Evolutionary conservation across 192 early-diverging fungal genomes (phyloP).

Genomic region (Backusella morwellensis): DNA sequence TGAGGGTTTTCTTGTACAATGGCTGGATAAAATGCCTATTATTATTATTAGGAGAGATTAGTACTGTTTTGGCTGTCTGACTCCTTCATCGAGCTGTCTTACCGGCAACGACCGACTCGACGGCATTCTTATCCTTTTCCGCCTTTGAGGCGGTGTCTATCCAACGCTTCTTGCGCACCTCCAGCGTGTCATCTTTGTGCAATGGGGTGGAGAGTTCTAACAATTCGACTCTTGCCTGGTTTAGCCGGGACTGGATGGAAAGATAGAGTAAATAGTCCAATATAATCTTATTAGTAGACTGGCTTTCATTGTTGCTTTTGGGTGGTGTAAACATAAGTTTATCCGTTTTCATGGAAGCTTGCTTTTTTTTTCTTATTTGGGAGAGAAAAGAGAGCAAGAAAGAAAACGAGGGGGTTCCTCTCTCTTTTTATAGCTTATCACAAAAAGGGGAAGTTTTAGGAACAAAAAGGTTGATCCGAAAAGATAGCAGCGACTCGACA

Average conservation of each 20-base stretch:
- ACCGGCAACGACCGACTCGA: conserved; percentile 56
- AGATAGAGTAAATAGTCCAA: conserved; percentile 52
- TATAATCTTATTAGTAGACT: conserved; percentile 53
- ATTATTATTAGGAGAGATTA: background rate
- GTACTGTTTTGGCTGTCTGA: no score
- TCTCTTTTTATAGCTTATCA: no score
- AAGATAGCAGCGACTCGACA: background rate
- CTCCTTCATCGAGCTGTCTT: background rate
- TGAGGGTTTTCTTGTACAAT: conserved; percentile 24
- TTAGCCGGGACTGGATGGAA: conserved; percentile 51
- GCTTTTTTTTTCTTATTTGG: background rate
- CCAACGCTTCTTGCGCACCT: conserved; percentile 38
- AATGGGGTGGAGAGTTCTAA: conserved; percentile 34
- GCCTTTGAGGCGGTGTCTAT: conserved; percentile 38
- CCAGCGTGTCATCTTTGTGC: conserved; percentile 35
- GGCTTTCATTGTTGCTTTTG: conserved; percentile 11
- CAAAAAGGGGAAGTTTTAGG: background rate
- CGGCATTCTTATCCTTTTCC: conserved; percentile 48
- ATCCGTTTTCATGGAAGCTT: background rate
- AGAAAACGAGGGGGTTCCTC: background rate
- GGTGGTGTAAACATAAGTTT: conserved; percentile 21
- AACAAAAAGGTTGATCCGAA: background rate
- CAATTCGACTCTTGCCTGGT: conserved; percentile 46
- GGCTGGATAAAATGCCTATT: conserved; percentile 33
- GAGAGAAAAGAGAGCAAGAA: background rate